A percentile compares a stretch with the other conserved stretches of the same genome.
These are phyloP conservation scores for Phytopythium litorale DNA, from an alignment of 352 stramenopile species.

Conservation along the genomic window DNA sequence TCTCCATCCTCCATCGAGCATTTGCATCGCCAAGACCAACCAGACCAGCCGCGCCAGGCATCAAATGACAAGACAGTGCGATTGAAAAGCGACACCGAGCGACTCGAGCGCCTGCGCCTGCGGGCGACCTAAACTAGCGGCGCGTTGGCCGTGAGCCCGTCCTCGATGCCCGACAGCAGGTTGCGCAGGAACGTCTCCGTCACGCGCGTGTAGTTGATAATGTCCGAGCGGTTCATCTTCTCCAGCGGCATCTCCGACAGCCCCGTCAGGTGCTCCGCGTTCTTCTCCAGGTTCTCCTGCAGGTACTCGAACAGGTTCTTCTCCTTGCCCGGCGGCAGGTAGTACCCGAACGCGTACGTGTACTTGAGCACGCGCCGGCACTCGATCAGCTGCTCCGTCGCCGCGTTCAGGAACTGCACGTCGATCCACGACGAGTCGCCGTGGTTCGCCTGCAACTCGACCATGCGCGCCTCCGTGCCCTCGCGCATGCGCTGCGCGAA, in stretches of 20 bases:
- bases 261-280: constrained; percentile 90
- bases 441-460: constrained; percentile 93
- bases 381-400: constrained; percentile 96
- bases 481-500: constrained; percentile 96
- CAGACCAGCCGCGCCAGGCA: not conserved
- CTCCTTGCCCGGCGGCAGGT: constrained; percentile 84
- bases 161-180: constrained; percentile 88
- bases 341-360: constrained; percentile 97
- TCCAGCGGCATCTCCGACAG: constrained; percentile 90
- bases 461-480: constrained; percentile 94
- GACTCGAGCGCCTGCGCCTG: not conserved
- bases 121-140: constrained; percentile 18
- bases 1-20: too few relatives aligned
- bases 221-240: constrained; percentile 90
- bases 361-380: constrained; percentile 98
- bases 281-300: constrained; percentile 93
- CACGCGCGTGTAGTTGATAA: constrained; percentile 94
- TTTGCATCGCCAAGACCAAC: not conserved
- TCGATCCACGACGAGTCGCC: constrained; percentile 94
- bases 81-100: not conserved
- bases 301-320: constrained; percentile 95
- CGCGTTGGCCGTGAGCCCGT: constrained; percentile 70
- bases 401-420: constrained; percentile 97
- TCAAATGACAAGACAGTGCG: not conserved
- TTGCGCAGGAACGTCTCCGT: constrained; percentile 92